Percentiles rank a stretch among this genome's conserved stretches.
Evolutionary conservation across 345 rosid species (phyloP).

Genomic region (Atalantia buxifolia): DNA sequence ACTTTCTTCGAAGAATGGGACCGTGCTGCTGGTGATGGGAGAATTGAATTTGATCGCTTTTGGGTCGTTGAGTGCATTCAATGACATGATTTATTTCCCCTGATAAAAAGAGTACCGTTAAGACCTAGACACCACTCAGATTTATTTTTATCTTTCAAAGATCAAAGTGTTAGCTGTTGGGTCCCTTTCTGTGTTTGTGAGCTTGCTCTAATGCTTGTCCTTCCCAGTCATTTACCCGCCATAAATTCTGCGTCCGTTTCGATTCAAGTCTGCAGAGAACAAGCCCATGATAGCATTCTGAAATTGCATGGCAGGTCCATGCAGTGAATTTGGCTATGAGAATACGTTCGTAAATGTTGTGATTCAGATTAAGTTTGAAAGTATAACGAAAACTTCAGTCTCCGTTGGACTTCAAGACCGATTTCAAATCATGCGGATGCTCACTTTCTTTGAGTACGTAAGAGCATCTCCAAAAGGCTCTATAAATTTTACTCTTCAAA

Average conservation of each 20-base stretch:
- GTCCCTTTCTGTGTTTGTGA: not conserved
- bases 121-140: not conserved
- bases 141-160: not conserved
- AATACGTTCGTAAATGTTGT: too few relatives aligned
- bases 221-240: not conserved
- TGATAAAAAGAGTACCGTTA: conserved; percentile 13
- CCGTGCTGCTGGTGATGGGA: conserved; percentile 32
- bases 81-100: conserved; percentile 40
- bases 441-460: too few relatives aligned
- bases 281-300: not conserved
- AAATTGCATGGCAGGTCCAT: not conserved
- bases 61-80: conserved; percentile 70
- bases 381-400: not conserved
- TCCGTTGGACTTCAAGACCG: too few relatives aligned
- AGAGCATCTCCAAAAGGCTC: too few relatives aligned
- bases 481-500: too few relatives aligned
- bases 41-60: conserved; percentile 49
- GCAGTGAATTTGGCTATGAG: not conserved
- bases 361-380: too few relatives aligned
- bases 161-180: not conserved
- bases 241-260: not conserved
- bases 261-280: not conserved
- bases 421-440: too few relatives aligned
- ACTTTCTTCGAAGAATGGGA: conserved; percentile 42
- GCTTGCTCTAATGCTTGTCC: too few relatives aligned